These are phyloP conservation scores for Carex pumila DNA, from an alignment of 176 grass and related monocot genomes.

Conservation along the genomic window DNA sequence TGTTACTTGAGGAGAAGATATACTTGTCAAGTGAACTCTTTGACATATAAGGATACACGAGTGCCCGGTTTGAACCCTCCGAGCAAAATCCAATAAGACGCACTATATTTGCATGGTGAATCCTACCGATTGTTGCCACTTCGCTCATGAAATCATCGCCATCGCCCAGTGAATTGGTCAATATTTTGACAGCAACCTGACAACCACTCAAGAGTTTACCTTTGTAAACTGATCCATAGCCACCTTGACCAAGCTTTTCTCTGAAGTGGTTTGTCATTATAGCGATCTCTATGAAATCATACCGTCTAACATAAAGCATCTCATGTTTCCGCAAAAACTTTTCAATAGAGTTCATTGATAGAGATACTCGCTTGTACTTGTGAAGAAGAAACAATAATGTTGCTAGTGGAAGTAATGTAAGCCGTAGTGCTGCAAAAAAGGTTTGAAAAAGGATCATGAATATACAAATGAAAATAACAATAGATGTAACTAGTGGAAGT, in stretches of 20 bases:
- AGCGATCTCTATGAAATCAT: slow-evolving; percentile 37
- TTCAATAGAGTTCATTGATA: slow-evolving; percentile 7
- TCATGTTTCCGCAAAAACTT: slow-evolving; percentile 27
- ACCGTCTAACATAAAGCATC: slow-evolving; percentile 26
- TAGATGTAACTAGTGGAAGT: too few species aligned
- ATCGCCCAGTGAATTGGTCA: slow-evolving; percentile 21
- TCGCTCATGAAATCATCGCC: slow-evolving; percentile 58
- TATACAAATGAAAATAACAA: too few species aligned
- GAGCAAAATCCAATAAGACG: slow-evolving; percentile 46
- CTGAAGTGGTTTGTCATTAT: slow-evolving; percentile 43
- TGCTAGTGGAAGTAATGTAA: background rate
- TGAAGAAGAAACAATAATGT: background rate
- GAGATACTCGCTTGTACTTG: background rate
- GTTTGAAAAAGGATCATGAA: too few species aligned
- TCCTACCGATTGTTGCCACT: slow-evolving; percentile 47
- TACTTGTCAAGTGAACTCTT: slow-evolving; percentile 56
- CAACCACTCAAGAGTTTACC: slow-evolving; percentile 7
- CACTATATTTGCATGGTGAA: slow-evolving; percentile 52
- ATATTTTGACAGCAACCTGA: slow-evolving; percentile 38
- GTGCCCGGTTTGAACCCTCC: slow-evolving; percentile 38
- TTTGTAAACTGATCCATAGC: slow-evolving; percentile 47
- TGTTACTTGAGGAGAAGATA: slow-evolving; percentile 15
- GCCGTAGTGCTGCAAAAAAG: background rate
- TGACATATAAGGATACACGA: slow-evolving; percentile 55
- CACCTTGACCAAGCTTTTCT: slow-evolving; percentile 44